phyloP scores from a whole-genome alignment of 2,329 filamentous ascomycete genomes.

The Cercospora sp. region DNA sequence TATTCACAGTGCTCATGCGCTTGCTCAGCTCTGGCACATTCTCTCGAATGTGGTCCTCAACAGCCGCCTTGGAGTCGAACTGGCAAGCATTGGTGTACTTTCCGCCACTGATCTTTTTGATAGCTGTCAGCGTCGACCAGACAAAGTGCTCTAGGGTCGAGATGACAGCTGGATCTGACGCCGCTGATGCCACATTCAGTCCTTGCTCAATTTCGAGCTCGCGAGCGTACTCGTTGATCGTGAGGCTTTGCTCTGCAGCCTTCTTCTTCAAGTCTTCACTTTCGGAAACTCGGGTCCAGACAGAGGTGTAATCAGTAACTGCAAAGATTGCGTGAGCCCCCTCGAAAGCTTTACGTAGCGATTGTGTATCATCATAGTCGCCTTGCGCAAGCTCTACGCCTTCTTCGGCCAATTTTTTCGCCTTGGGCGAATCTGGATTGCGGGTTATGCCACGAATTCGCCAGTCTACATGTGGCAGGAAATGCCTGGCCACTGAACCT shows the following conservation, averaged over 20 bases:
- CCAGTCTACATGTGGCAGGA: not conserved
- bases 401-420: not conserved
- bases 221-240: not conserved
- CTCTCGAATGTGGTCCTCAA: not conserved
- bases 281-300: not conserved
- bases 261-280: not conserved
- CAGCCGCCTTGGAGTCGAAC: not conserved
- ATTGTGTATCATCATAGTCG: not conserved
- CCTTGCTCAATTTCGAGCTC: not conserved
- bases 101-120: not conserved
- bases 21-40: not conserved
- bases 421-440: not conserved
- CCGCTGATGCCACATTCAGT: not conserved
- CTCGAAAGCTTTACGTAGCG: not conserved
- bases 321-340: not conserved
- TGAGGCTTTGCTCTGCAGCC: not conserved
- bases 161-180: not conserved
- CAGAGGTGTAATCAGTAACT: not conserved
- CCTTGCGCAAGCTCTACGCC: not conserved
- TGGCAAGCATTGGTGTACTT: not conserved
- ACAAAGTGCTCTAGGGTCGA: not conserved
- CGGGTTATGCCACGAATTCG: not conserved
- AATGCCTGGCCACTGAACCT: not conserved
- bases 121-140: not conserved
- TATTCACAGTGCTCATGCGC: not conserved